Conservation (phyloP, 257 asterid genomes). For the Plantago elongata region DNA sequence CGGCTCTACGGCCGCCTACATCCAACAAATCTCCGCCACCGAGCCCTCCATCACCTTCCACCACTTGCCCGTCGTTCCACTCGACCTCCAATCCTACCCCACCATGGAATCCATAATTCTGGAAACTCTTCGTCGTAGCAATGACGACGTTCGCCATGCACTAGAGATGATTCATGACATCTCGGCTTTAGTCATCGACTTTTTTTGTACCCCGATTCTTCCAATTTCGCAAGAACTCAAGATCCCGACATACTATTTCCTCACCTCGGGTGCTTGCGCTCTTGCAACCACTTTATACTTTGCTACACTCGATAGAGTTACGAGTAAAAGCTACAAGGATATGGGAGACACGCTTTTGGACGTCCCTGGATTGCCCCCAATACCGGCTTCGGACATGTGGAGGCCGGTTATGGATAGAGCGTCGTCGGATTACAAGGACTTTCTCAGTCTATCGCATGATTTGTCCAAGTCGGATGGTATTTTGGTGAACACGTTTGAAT, state of each 20-base stretch:
- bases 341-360: constrained; percentile 25
- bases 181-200: constrained; percentile 51
- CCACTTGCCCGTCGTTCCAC: constrained; percentile 29
- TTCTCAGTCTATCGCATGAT: constrained; percentile 12
- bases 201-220: constrained; percentile 39
- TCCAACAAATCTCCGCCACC: constrained; percentile 37
- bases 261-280: constrained; percentile 39
- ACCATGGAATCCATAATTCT: constrained; percentile 37
- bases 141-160: constrained; percentile 39
- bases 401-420: constrained; percentile 31
- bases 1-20: constrained; percentile 50
- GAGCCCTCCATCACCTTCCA: constrained; percentile 22
- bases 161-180: constrained; percentile 30
- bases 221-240: constrained; percentile 27
- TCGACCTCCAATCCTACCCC: constrained; percentile 31
- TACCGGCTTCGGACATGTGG: constrained; percentile 40
- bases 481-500: constrained; percentile 43
- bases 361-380: constrained; percentile 41
- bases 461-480: constrained; percentile 32
- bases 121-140: constrained; percentile 34
- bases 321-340: constrained; percentile 34
- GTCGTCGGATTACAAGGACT: constrained; percentile 16
- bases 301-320: constrained; percentile 25
- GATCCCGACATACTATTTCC: constrained; percentile 42
- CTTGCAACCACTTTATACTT: constrained; percentile 30